Percentiles rank a stretch among this genome's conserved stretches.
These are phyloP conservation scores for Fusarium annulatum DNA, from an alignment of 2,329 filamentous ascomycete genomes.

Conservation along the genomic window DNA sequence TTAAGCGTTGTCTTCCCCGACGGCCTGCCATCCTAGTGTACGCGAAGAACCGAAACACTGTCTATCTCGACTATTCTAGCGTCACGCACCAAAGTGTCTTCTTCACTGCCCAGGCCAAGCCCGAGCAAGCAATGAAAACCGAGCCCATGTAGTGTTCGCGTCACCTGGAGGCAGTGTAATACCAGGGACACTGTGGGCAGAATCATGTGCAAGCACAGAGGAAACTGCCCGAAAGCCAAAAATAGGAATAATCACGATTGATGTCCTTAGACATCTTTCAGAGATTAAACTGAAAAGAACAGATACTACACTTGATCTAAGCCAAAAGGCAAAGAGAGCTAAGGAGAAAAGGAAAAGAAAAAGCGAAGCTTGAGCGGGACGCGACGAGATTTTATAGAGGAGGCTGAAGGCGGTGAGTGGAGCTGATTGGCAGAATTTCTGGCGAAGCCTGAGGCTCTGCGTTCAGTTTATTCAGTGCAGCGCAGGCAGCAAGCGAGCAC, in stretches of 20 bases:
- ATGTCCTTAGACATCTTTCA: slow-evolving; percentile 81
- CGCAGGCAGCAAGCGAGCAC: not conserved
- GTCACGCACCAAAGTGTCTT: slow-evolving; percentile 37
- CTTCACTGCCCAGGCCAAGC: slow-evolving; percentile 49
- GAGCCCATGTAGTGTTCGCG: slow-evolving; percentile 47
- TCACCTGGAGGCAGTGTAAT: slow-evolving; percentile 57
- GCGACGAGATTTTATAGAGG: slow-evolving; percentile 37
- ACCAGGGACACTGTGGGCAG: slow-evolving; percentile 53
- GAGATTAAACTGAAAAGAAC: slow-evolving; percentile 98
- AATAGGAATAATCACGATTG: slow-evolving; percentile 85
- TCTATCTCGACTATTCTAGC: not conserved
- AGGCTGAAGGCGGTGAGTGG: slow-evolving; percentile 41
- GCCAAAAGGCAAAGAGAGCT: slow-evolving; percentile 68
- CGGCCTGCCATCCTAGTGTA: too few relatives aligned
- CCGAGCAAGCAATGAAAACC: slow-evolving; percentile 50
- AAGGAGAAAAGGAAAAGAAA: slow-evolving; percentile 49
- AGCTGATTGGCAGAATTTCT: slow-evolving; percentile 43
- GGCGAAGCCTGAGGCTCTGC: slow-evolving; percentile 6
- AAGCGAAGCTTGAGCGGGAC: slow-evolving; percentile 24
- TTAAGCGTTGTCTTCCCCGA: too few relatives aligned
- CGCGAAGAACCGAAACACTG: not conserved
- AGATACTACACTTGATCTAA: slow-evolving; percentile 97
- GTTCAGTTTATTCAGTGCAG: not conserved
- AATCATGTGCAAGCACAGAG: slow-evolving; percentile 53
- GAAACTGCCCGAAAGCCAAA: slow-evolving; percentile 49